Evolutionary conservation across 192 early-diverging fungal species (phyloP).

Genomic region (Dissophora ornata): DNA sequence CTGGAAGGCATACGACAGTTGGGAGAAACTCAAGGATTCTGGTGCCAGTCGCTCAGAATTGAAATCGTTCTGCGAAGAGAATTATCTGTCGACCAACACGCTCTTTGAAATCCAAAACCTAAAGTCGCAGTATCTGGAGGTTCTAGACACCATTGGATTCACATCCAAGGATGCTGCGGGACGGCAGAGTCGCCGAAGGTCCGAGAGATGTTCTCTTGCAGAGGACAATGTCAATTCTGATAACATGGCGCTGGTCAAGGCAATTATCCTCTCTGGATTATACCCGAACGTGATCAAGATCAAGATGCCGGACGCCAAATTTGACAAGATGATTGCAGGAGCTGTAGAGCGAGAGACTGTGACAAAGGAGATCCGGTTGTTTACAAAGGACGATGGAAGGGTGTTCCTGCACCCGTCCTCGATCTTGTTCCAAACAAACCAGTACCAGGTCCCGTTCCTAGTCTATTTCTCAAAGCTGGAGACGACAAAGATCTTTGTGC

Average conservation of each 20-base stretch:
- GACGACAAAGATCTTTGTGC: constrained; percentile 74
- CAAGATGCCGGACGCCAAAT: constrained; percentile 76
- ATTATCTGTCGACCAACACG: constrained; percentile 73
- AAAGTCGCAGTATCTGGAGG: constrained; percentile 69
- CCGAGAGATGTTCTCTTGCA: constrained; percentile 28
- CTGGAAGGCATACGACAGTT: constrained; percentile 58
- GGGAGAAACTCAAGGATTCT: constrained; percentile 50
- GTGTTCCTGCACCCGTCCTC: constrained; percentile 92
- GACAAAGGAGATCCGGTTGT: constrained; percentile 80
- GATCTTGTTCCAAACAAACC: constrained; percentile 68
- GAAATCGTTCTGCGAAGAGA: constrained; percentile 56
- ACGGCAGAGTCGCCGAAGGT: constrained; percentile 14
- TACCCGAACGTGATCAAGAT: constrained; percentile 84
- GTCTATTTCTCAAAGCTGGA: constrained; percentile 76
- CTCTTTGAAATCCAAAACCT: constrained; percentile 70
- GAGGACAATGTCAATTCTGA: constrained; percentile 64
- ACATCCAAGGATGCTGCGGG: constrained; percentile 27
- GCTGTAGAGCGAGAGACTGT: constrained; percentile 76
- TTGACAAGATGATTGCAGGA: constrained; percentile 77
- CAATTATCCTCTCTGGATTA: constrained; percentile 81
- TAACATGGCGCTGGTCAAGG: constrained; percentile 72
- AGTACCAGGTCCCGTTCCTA: constrained; percentile 73
- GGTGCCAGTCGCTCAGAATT: constrained; percentile 34
- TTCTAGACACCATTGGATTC: constrained; percentile 71
- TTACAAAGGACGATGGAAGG: constrained; percentile 70